Conservation (phyloP, 2,329 filamentous ascomycete genomes). For the Aspergillus glaucus region DNA sequence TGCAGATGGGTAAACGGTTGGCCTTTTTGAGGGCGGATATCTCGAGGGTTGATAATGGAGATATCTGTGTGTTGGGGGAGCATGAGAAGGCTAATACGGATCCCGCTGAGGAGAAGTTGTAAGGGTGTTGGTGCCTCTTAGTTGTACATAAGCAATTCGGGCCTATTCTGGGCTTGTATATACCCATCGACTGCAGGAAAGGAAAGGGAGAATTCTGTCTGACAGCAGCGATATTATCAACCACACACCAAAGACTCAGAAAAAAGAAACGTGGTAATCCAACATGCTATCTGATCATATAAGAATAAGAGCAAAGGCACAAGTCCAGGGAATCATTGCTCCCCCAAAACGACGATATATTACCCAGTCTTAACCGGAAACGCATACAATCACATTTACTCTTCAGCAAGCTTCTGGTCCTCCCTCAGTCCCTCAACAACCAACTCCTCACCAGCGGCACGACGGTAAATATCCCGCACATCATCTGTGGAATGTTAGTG, state of each 20-base stretch:
- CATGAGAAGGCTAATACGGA: conserved; percentile 62
- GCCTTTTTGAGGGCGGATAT: conserved; percentile 51
- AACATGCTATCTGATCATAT: neutral
- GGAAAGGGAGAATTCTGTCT: too few species aligned
- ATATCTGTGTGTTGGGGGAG: conserved; percentile 53
- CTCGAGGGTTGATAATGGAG: conserved; percentile 47
- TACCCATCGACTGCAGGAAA: neutral
- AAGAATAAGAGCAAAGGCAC: neutral
- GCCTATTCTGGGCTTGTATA: neutral
- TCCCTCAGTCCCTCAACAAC: conserved; percentile 83
- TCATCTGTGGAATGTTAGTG: conserved; percentile 59
- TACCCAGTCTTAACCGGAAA: conserved; percentile 10
- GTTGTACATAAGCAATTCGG: neutral
- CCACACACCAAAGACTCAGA: neutral
- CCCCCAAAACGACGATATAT: conserved; percentile 22
- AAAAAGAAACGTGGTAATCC: neutral
- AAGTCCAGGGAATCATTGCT: neutral
- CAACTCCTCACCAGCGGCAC: conserved; percentile 76
- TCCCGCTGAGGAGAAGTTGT: conserved; percentile 22
- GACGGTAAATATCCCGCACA: conserved; percentile 85
- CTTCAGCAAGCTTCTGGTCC: conserved; percentile 44
- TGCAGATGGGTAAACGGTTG: conserved; percentile 53
- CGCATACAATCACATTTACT: conserved; percentile 19
- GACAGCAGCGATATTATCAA: too few species aligned
- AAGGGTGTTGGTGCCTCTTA: neutral